Base-by-base conservation (phyloP, 176 grass and related monocot genomes). In the Raddia distichophylla region DNA sequence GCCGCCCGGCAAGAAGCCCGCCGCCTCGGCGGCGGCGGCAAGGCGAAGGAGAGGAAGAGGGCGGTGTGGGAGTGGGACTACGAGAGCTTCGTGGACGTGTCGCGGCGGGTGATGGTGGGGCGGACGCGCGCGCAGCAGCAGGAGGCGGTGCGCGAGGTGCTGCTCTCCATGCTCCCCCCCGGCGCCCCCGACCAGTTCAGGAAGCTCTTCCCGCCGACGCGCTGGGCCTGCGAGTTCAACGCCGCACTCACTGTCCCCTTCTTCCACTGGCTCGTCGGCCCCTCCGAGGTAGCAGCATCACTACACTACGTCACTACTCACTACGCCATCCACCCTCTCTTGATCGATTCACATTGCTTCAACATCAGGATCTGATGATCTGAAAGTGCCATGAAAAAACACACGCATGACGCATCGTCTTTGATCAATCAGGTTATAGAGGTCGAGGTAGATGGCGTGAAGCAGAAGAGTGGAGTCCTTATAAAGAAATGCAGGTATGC, bases 141-240 rank as follows among this genome's bases (percentile, higher is more conserved):
- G 90, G 90, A 91, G 67, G 95, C 89, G 16, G 95, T 94, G 10
- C 90, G 92, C 20, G 95, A 90, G 82, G 90, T 98, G 60, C 84
- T 95, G 8, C 81, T 98, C 18, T 98, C 92, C 67, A 98, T 98
- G 92, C 92, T 94, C 0, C 92, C 95, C 0, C 86, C 95, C 44
- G 90, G 92, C 60, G 88, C 92, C 22, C 95, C 92, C 0, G 92
- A 80, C 58, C 88, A 98, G 92, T 98, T 98, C 86, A 74, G 42
- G 82, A 91, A 84, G 84, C 81, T 94, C 42, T 94, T 95, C 90
- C 88, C 92, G 86, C 88, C 90, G 0, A 91, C 92, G 35, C 72
- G 85, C 14, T 90, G 92, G 92, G 95, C 95, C 3, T 93, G 86
- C 78, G 92, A 98, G 84, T 98, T 98, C 87, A 98, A 95, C 86